Evolutionary conservation across 805 yeast species (phyloP), one percentile per base, ranked within the genome.

Genomic region (Yueomyces sinensis): DNA sequence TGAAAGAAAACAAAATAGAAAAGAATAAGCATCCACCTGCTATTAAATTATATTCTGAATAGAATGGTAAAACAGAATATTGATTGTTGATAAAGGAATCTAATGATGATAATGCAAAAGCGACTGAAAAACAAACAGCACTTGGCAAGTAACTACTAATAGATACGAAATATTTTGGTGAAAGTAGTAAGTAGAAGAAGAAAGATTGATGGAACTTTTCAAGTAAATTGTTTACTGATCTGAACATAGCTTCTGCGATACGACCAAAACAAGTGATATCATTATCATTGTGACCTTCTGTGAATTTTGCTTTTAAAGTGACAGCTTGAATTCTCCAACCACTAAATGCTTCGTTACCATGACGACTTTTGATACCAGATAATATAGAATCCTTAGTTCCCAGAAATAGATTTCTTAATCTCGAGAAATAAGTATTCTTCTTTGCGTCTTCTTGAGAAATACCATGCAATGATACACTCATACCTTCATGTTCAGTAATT

Each of bases 121-220:
- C 58, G 4, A 72, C 67, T 1, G 91, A 80, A 4, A 81, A 57
- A 5, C 82, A 60, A 32, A 79, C 76, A 0, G 93, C 94, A 3
- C 89, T 65, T 1, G 97, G 97, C 34, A 91, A 61, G 52, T 89
- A 91, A 15, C 93, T 83, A 4, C 95, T 96, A 42, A 91, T 87
- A 4, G 95, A 83, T 14, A 91, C 94, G 61, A 91, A 91, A 38
- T 69, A 56, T 37, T 68, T 62, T 17, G 96, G 93, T 0, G 83
- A 72, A 33, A 91, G 57, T 59, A 91, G 54, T 44, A 89, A 66
- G 59, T 89, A 91, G 52, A 87, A 91, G 65, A 91, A 91, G 50
- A 86, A 91, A 1, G 95, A 83, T 58, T 91, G 99, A 58, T 91
- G 99, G 58, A 89, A 89, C 54, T 89, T 93, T 55, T 91, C 99